These are phyloP conservation scores for Globisporangium recalcitrans DNA, from an alignment of 352 stramenopile genomes.

Conservation along the genomic window DNA sequence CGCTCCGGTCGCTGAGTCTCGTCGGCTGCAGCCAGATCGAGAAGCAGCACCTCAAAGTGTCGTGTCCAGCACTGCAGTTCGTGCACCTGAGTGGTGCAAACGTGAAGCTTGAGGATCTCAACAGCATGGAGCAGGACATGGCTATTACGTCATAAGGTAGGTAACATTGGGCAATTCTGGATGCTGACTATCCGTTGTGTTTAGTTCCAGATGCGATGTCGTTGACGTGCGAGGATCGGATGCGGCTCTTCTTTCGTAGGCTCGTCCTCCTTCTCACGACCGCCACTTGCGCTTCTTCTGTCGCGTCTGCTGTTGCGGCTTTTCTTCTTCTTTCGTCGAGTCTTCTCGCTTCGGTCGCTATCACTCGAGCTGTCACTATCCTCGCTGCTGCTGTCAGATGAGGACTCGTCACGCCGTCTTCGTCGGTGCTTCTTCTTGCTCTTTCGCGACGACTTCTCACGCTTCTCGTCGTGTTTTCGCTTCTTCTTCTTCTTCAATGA, in stretches of 20 bases:
- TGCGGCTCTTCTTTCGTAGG: not conserved
- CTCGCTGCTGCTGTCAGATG: slow-evolving; percentile 2
- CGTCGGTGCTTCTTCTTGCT: slow-evolving; percentile 10
- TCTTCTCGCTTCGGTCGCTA: not conserved
- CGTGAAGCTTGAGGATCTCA: slow-evolving; percentile 36
- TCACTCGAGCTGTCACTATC: not conserved
- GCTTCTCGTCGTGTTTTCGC: slow-evolving; percentile 18
- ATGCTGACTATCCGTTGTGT: not conserved
- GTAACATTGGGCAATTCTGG: not conserved
- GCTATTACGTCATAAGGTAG: not conserved
- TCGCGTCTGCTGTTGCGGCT: not conserved
- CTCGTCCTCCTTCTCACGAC: not conserved
- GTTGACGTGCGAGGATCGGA: slow-evolving; percentile 27
- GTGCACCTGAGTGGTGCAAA: slow-evolving; percentile 41
- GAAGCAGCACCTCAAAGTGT: slow-evolving; percentile 26
- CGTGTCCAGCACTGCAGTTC: slow-evolving; percentile 36
- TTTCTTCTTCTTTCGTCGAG: slow-evolving; percentile 1
- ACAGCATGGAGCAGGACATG: slow-evolving; percentile 13
- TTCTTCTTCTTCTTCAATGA: slow-evolving; percentile 19
- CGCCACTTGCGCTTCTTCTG: not conserved
- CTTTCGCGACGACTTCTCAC: slow-evolving; percentile 14
- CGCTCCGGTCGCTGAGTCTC: slow-evolving; percentile 38
- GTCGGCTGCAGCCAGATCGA: slow-evolving; percentile 38
- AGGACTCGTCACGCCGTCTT: not conserved
- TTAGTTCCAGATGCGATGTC: slow-evolving; percentile 41